Conservation (phyloP, 805 yeast genomes). For the Cyberlindnera veronae region DNA sequence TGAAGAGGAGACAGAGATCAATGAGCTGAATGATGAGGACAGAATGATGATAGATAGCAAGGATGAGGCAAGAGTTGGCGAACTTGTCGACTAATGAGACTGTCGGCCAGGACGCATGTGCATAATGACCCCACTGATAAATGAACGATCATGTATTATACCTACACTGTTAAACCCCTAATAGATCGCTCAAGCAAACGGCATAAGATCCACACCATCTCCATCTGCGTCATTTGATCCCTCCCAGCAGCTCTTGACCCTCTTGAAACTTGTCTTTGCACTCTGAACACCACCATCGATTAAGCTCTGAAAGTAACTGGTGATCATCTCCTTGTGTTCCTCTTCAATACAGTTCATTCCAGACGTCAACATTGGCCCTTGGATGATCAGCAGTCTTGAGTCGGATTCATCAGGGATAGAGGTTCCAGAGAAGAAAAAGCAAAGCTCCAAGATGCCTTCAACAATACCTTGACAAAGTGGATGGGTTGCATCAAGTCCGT, state of each 20-base stretch:
- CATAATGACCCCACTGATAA: background rate
- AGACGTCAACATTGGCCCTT: constrained; percentile 22
- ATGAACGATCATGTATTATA: background rate
- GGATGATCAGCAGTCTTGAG: constrained; percentile 23
- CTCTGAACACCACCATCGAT: constrained; percentile 20
- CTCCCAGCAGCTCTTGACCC: constrained; percentile 20
- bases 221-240: constrained; percentile 13
- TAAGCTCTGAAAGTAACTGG: constrained; percentile 17
- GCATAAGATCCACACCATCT: constrained; percentile 17
- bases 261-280: constrained; percentile 19
- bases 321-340: constrained; percentile 11
- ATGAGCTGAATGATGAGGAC: constrained; percentile 34
- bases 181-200: constrained; percentile 16
- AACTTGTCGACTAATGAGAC: constrained; percentile 24
- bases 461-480: constrained; percentile 19
- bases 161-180: background rate
- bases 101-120: too few species aligned
- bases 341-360: constrained; percentile 20
- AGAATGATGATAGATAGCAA: constrained; percentile 32
- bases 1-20: constrained; percentile 40
- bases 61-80: constrained; percentile 37
- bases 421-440: constrained; percentile 16
- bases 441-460: constrained; percentile 16
- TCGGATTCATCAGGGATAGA: constrained; percentile 14
- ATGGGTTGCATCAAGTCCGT: constrained; percentile 31